phyloP scores from a whole-genome alignment of 768 basidiomycete species.

The Auriscalpium vulgare region DNA sequence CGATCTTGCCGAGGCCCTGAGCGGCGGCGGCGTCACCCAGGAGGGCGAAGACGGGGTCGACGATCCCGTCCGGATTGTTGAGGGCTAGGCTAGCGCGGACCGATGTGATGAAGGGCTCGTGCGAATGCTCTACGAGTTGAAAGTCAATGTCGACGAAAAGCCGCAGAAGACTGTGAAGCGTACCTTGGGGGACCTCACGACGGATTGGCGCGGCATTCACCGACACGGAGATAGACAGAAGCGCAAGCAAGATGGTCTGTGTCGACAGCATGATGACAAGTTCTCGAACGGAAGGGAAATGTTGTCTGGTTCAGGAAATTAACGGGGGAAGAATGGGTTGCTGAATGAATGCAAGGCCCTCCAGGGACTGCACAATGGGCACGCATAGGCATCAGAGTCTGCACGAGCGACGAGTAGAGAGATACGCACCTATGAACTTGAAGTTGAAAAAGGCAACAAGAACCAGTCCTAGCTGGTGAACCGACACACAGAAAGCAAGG shows the following conservation, averaged over 20 bases:
- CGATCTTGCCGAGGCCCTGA: constrained; percentile 44
- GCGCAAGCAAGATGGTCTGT: constrained; percentile 27
- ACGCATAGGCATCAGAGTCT: not conserved
- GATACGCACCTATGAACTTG: constrained; percentile 22
- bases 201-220: constrained; percentile 36
- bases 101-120: constrained; percentile 43
- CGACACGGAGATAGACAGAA: constrained; percentile 28
- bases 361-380: not conserved
- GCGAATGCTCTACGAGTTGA: constrained; percentile 47
- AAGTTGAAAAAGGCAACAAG: constrained; percentile 28
- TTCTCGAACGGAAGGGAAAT: constrained; percentile 4
- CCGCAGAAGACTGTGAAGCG: not conserved
- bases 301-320: not conserved
- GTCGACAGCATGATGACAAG: constrained; percentile 29
- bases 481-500: constrained; percentile 21
- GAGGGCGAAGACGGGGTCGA: constrained; percentile 57
- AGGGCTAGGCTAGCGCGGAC: constrained; percentile 38
- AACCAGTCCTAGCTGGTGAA: constrained; percentile 46
- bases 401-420: not conserved
- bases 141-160: not conserved
- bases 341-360: not conserved
- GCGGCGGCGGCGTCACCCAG: constrained; percentile 34
- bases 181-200: constrained; percentile 62
- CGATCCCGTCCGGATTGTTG: constrained; percentile 53
- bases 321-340: constrained; percentile 7